A percentile compares a stretch with the other conserved stretches of the same genome.
phyloP scores from a whole-genome alignment of 176 grass and related monocot species.

The Aegilops speltoides region DNA sequence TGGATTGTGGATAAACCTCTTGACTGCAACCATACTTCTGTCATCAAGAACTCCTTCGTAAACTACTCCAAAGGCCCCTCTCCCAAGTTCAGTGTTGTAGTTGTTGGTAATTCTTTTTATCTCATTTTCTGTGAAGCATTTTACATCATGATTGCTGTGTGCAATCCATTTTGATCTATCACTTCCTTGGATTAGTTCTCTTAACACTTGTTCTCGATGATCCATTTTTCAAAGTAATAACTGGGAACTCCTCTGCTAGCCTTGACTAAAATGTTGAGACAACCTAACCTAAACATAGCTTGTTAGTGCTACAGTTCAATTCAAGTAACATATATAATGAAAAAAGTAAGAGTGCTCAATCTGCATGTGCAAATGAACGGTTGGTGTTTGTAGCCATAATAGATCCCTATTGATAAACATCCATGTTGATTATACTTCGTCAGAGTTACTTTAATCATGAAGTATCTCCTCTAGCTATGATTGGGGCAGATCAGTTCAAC shows the following conservation, averaged over 20 bases:
- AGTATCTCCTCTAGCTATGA: too few species aligned
- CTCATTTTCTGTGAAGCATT: not conserved
- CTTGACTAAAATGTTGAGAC: too few species aligned
- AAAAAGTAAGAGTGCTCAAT: too few species aligned
- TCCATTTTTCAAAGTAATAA: not conserved
- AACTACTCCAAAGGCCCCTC: conserved; percentile 6
- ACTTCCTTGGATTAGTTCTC: not conserved
- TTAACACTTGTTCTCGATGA: not conserved
- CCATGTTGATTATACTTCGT: too few species aligned
- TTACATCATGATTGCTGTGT: not conserved
- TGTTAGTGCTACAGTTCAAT: too few species aligned
- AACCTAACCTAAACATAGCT: too few species aligned
- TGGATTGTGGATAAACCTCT: not conserved
- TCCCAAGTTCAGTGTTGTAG: not conserved
- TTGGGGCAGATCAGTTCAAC: too few species aligned
- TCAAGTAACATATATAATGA: too few species aligned
- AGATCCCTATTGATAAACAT: too few species aligned
- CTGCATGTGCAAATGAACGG: too few species aligned
- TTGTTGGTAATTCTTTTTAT: conserved; percentile 9
- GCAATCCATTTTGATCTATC: not conserved
- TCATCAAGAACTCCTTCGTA: not conserved
- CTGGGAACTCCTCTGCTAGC: not conserved
- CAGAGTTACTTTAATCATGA: too few species aligned
- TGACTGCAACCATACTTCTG: conserved; percentile 9
- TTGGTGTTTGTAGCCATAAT: too few species aligned